These are phyloP conservation scores for Apiospora aurea DNA, from an alignment of 2,329 filamentous ascomycete species.

Conservation along the genomic window DNA sequence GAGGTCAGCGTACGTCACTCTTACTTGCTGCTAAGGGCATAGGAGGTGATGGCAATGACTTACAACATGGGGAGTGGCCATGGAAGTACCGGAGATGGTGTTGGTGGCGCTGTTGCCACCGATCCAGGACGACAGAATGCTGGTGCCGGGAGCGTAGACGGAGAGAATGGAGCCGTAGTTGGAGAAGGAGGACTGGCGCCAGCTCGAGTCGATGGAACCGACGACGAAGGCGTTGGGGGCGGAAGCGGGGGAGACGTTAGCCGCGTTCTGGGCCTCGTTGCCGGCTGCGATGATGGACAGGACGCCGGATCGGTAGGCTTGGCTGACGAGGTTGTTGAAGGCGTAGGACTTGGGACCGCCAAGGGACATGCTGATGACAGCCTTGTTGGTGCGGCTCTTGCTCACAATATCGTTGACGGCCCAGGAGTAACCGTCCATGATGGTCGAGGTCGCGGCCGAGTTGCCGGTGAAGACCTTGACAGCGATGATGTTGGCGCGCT, in stretches of 20 bases:
- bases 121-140: slow-evolving; percentile 51
- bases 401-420: slow-evolving; percentile 54
- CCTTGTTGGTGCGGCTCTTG: slow-evolving; percentile 47
- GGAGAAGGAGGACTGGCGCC: slow-evolving; percentile 52
- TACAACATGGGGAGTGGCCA: slow-evolving; percentile 66
- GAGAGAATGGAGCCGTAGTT: slow-evolving; percentile 57
- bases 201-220: slow-evolving; percentile 52
- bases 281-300: slow-evolving; percentile 64
- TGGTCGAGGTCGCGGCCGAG: slow-evolving; percentile 34
- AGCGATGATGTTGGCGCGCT: slow-evolving; percentile 47
- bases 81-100: slow-evolving; percentile 64
- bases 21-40: background rate
- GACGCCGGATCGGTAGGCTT: slow-evolving; percentile 54
- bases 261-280: slow-evolving; percentile 51
- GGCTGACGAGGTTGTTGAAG: slow-evolving; percentile 58
- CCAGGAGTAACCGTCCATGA: slow-evolving; percentile 44
- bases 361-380: slow-evolving; percentile 63
- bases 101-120: slow-evolving; percentile 47
- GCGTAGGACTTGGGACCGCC: slow-evolving; percentile 52
- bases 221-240: slow-evolving; percentile 59
- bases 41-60: background rate
- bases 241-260: slow-evolving; percentile 55
- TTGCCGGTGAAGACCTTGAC: slow-evolving; percentile 52
- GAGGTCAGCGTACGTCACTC: background rate
- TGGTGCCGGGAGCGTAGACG: slow-evolving; percentile 52